Conservation (phyloP, 1,284 basidiomycete species). For the Tilletia indica region DNA sequence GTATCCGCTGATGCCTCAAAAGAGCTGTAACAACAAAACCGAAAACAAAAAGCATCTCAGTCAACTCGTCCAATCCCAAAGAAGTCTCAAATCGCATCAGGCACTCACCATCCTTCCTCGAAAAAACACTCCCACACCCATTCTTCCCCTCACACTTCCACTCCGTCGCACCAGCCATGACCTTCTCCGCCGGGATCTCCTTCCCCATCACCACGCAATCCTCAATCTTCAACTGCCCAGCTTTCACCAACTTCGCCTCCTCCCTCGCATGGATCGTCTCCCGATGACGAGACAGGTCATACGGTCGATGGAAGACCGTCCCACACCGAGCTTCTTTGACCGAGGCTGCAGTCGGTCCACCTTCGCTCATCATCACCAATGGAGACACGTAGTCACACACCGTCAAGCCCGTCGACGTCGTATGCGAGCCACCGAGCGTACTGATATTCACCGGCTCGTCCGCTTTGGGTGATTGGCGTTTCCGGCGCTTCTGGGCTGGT, state of each 20-base stretch:
- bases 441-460: too few relatives aligned
- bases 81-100: neutral
- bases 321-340: conserved; percentile 34
- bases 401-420: conserved; percentile 7
- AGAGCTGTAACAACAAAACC: neutral
- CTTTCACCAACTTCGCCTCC: conserved; percentile 46
- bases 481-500: conserved; percentile 10
- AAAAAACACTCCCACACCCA: conserved; percentile 32
- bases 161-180: conserved; percentile 48
- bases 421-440: conserved; percentile 9
- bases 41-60: neutral
- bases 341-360: neutral
- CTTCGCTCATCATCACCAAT: conserved; percentile 17
- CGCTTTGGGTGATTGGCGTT: neutral
- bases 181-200: conserved; percentile 50
- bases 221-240: conserved; percentile 41
- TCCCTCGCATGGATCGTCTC: conserved; percentile 54
- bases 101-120: conserved; percentile 17
- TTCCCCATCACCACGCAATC: conserved; percentile 53
- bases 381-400: conserved; percentile 53
- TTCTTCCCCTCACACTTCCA: conserved; percentile 51
- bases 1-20: conserved; percentile 6
- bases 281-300: conserved; percentile 52
- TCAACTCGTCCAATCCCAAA: neutral
- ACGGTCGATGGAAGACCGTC: conserved; percentile 53